Base-by-base conservation (phyloP, 345 rosid species). In the Raphanus raphanistrum region DNA sequence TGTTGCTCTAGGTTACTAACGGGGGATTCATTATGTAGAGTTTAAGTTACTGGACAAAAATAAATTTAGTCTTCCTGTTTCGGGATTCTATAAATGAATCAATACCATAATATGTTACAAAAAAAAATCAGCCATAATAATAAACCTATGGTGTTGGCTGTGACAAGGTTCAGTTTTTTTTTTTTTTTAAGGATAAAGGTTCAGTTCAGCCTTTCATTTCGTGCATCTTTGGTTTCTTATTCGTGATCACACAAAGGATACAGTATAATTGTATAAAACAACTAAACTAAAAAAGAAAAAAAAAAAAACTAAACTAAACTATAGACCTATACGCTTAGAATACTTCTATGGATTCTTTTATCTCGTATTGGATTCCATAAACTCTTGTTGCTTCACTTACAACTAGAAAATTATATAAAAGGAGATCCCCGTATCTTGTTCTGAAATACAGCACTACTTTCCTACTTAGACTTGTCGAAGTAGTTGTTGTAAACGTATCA, bases 91-190 rank as follows among this genome's bases (percentile, higher is more conserved):
- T 21, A 21, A 21, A 21, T 21, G 21, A 21, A 21, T 21, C 21
- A 21, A 21, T 21, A 21, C 21, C 21, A 21, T 21, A 21, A 21
- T 21, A 21, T 21, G 21, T 21, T 21, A 21, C 21, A 21, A 21
- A 21, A 21, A 21, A 21, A 21, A 21, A 21, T 21, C 21, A 21
- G 70, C 70, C 57, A 15, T 48, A 29, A 48, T 5, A 17, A 67
- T 25, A 48, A 68, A 63, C 43, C 11, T 25, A 52, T 76, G 80
- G 75, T 70, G 43, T 33, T 50, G 21, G 80, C 0, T 69, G 57
- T 69, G 70, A 69, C 80, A 76, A 76, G 55, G 26, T 50, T 69
- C 68, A 68, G 61, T 68, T 76, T n/a, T n/a, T n/a, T n/a, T n/a
- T n/a, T n/a, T n/a, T n/a, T n/a, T n/a, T n/a, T n/a, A n/a, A n/a